phyloP scores from a whole-genome alignment of 2,329 filamentous ascomycete genomes.

The Fusarium tupiense region DNA sequence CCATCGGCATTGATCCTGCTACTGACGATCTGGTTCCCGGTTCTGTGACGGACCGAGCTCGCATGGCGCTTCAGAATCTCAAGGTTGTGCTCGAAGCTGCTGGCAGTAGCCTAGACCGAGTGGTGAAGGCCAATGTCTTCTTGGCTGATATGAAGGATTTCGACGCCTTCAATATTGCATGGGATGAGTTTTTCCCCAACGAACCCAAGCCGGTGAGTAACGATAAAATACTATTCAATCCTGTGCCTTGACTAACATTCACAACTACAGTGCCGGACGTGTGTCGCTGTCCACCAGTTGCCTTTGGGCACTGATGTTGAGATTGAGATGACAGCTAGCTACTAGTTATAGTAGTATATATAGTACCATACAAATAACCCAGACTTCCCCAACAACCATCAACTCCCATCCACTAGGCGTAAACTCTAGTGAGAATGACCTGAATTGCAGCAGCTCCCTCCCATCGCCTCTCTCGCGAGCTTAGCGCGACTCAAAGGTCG shows the following conservation, averaged over 20 bases:
- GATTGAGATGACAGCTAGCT: constrained; percentile 7
- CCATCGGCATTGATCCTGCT: not conserved
- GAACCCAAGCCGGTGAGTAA: not conserved
- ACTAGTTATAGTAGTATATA: accelerated
- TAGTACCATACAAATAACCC: not conserved
- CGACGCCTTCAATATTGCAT: not conserved
- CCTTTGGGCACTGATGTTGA: constrained; percentile 9
- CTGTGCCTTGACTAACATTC: not conserved
- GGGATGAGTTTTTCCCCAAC: not conserved
- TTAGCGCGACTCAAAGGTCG: not conserved
- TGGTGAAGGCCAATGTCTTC: constrained; percentile 14
- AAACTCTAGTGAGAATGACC: not conserved
- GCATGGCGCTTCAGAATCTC: not conserved
- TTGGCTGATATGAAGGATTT: constrained; percentile 6
- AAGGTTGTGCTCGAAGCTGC: not conserved
- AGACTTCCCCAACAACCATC: not conserved
- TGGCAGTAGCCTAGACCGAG: not conserved
- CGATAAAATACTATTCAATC: no score
- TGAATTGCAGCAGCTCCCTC: not conserved
- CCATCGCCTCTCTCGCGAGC: not conserved
- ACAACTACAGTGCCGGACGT: not conserved
- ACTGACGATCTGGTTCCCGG: not conserved
- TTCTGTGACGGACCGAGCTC: not conserved
- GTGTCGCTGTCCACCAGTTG: constrained; percentile 3
- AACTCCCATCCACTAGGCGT: not conserved